A percentile compares a stretch with the other conserved stretches of the same genome.
Evolutionary conservation across 495 filamentous ascomycete genomes (phyloP).

Genomic region (Penicillium pulvis): DNA sequence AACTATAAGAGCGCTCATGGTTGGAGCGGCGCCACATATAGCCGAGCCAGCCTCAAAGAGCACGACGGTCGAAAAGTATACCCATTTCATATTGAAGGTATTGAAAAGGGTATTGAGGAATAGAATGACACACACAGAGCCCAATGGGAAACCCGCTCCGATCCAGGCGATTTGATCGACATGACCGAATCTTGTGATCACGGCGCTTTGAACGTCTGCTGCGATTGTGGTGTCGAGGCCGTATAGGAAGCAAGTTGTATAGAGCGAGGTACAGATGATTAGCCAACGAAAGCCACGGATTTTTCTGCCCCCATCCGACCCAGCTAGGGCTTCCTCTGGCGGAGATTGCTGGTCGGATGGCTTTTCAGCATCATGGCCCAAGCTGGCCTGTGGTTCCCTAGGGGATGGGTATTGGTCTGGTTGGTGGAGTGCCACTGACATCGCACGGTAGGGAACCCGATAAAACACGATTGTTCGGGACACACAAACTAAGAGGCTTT

Average conservation of each 20-base stretch:
- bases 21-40: not conserved
- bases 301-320: not conserved
- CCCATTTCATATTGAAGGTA: slow-evolving; percentile 2
- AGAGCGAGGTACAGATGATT: not conserved
- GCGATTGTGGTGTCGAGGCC: slow-evolving; percentile 41
- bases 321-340: too few relatives aligned
- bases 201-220: slow-evolving; percentile 37
- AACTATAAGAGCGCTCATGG: not conserved
- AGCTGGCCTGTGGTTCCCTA: too few relatives aligned
- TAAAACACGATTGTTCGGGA: too few relatives aligned
- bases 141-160: slow-evolving; percentile 20
- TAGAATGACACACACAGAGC: slow-evolving; percentile 21
- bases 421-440: too few relatives aligned
- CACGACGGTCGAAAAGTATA: not conserved
- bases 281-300: not conserved
- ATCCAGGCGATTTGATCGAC: slow-evolving; percentile 29
- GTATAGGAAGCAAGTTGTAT: not conserved
- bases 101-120: slow-evolving; percentile 17
- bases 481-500: too few relatives aligned
- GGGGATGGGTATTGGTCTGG: too few relatives aligned
- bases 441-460: too few relatives aligned
- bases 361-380: too few relatives aligned
- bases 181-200: slow-evolving; percentile 26
- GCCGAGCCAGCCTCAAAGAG: not conserved
- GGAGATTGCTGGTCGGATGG: too few relatives aligned